Base-by-base conservation (phyloP, 176 grass and related monocot genomes). In the Thalia dealbata region DNA sequence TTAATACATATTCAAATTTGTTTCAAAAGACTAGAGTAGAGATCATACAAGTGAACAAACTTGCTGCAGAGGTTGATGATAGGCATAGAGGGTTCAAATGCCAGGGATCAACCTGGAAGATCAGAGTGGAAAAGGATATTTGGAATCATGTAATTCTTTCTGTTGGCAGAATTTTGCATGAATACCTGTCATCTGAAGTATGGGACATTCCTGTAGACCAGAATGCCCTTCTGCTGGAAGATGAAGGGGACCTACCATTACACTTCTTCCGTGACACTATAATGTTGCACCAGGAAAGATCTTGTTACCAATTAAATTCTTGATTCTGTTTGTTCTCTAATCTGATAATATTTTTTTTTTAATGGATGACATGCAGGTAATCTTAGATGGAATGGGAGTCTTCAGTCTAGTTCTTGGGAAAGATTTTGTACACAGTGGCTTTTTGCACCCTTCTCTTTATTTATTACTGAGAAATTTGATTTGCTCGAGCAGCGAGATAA, bases 391-490 rank as follows among this genome's bases (percentile, higher is more conserved):
- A 76, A 88, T 97, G 84, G 93, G 93, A 56, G 67, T 92, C 73
- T 90, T 90, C 73, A 82, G 89, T 76, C 77, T 82, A 50, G 70
- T 92, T 80, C 88, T 97, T 70, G 83, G 82, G 73, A 84, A 84
- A 82, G 89, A 90, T 86, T 97, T 97, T 86, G 82, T 81, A 42
- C 25, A 69, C 19, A 92, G 87, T 92, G 93, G 93, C 51, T 92
- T 92, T 78, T 83, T 97, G 85, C 93, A 92, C 70, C 86, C 93
- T 69, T 97, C 89, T 72, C 81, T 97, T 75, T 92, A 92, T 79
- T 81, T 97, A 75, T 77, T 97, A 35, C 88, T 97, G 19, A 79
- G 65, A 26, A 92, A 90, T 61, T 78, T 97, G 80, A 90, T 97
- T 74, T 86, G 87, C 74, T 92, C 93, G 64, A 88, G 78, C 55